A percentile compares a stretch with the other conserved stretches of the same genome.
phyloP scores from a whole-genome alignment of 352 stramenopile species.

The Pythium scleroteichum region DNA sequence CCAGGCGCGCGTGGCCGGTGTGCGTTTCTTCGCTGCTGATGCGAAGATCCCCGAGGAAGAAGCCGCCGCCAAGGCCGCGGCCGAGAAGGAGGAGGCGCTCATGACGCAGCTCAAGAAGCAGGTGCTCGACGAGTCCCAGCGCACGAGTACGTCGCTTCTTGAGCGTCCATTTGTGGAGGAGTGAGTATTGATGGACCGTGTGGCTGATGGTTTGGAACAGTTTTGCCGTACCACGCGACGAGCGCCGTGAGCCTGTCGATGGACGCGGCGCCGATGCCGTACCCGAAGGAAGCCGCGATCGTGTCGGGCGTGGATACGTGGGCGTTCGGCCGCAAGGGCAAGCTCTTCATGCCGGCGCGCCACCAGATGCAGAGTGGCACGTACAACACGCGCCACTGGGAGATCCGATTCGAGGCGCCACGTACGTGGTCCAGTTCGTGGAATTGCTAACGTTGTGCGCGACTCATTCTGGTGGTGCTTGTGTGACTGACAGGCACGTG shows the following conservation, averaged over 20 bases:
- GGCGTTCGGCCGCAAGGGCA: slow-evolving; percentile 63
- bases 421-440: slow-evolving; percentile 20
- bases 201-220: slow-evolving; percentile 20
- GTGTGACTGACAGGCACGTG: slow-evolving; percentile 48
- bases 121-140: slow-evolving; percentile 44
- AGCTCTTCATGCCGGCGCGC: slow-evolving; percentile 71
- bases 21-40: slow-evolving; percentile 47
- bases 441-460: background rate
- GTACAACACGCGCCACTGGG: slow-evolving; percentile 84
- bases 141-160: slow-evolving; percentile 43
- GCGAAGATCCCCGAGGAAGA: slow-evolving; percentile 42
- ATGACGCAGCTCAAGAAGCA: slow-evolving; percentile 44
- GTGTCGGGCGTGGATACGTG: slow-evolving; percentile 68
- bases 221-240: slow-evolving; percentile 66
- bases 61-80: slow-evolving; percentile 36
- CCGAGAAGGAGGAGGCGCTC: slow-evolving; percentile 52
- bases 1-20: slow-evolving; percentile 16
- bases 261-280: slow-evolving; percentile 51
- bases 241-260: slow-evolving; percentile 48
- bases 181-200: background rate
- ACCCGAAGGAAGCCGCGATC: slow-evolving; percentile 62
- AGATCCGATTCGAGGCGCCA: slow-evolving; percentile 74
- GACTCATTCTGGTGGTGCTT: slow-evolving; percentile 4
- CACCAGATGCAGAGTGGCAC: slow-evolving; percentile 87
- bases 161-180: too few relatives aligned